Percentiles rank a stretch among this genome's conserved stretches.
phyloP scores from a whole-genome alignment of 1,284 basidiomycete genomes.

The Pterulicium gracile region DNA sequence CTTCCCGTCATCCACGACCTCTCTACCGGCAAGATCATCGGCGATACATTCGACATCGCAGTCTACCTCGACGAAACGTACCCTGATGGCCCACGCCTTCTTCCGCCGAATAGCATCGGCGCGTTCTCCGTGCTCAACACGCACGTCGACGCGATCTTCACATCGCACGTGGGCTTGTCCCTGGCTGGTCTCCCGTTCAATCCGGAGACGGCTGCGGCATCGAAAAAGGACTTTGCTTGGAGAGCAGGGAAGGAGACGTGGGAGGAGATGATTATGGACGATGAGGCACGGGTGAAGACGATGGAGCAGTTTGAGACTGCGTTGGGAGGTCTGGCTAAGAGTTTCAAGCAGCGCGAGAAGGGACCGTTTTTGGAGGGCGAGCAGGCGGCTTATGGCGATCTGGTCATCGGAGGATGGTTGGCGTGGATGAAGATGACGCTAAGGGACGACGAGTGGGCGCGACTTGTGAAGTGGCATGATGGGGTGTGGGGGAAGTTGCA shows the following conservation, averaged over 20 bases:
- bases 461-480: slow-evolving; percentile 21
- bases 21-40: slow-evolving; percentile 20
- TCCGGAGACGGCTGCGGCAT: slow-evolving; percentile 11
- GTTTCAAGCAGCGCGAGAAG: slow-evolving; percentile 19
- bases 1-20: slow-evolving; percentile 18
- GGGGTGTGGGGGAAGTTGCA: slow-evolving; percentile 27
- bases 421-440: slow-evolving; percentile 20
- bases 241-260: slow-evolving; percentile 20
- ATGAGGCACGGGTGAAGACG: slow-evolving; percentile 15
- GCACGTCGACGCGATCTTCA: slow-evolving; percentile 15
- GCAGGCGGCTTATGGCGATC: slow-evolving; percentile 22
- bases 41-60: slow-evolving; percentile 32
- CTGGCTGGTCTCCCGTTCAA: slow-evolving; percentile 12
- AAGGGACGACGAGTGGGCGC: slow-evolving; percentile 28
- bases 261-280: slow-evolving; percentile 23
- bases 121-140: slow-evolving; percentile 20
- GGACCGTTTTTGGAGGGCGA: slow-evolving; percentile 21
- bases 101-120: slow-evolving; percentile 18
- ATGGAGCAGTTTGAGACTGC: slow-evolving; percentile 21
- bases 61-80: slow-evolving; percentile 35
- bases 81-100: slow-evolving; percentile 22
- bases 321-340: slow-evolving; percentile 19
- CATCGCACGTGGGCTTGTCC: slow-evolving; percentile 11
- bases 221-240: slow-evolving; percentile 26
- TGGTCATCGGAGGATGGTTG: slow-evolving; percentile 20